Percentiles rank a stretch among this genome's conserved stretches.
phyloP scores from a whole-genome alignment of 306 rosid genomes.

The Quercus rubra region DNA sequence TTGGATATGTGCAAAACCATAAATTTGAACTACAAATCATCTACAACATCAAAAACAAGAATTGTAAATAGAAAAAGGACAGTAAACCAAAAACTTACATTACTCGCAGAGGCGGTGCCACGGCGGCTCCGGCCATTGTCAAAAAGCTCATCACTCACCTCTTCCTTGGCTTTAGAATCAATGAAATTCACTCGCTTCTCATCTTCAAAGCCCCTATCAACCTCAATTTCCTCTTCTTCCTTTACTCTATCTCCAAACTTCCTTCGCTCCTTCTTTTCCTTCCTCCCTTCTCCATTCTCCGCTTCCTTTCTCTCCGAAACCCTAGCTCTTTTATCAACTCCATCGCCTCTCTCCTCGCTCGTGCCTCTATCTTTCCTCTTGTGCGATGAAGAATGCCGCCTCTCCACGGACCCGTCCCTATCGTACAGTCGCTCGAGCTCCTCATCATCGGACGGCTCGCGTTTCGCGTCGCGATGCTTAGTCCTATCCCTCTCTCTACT shows the following conservation, averaged over 20 bases:
- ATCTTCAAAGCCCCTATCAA: constrained; percentile 26
- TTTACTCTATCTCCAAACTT: constrained; percentile 62
- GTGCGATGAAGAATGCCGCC: constrained; percentile 35
- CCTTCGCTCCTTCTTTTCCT: constrained; percentile 50
- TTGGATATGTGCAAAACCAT: neutral
- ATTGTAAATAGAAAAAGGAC: neutral
- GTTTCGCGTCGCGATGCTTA: constrained; percentile 31
- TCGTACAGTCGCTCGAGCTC: constrained; percentile 20
- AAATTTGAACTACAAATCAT: no score
- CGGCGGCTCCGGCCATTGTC: constrained; percentile 31
- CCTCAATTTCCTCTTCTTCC: constrained; percentile 22
- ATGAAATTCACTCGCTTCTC: constrained; percentile 17
- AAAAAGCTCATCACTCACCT: constrained; percentile 23
- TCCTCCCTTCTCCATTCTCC: constrained; percentile 31
- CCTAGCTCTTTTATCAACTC: constrained; percentile 62
- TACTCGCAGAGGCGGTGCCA: constrained; percentile 32
- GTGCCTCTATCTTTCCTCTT: constrained; percentile 84
- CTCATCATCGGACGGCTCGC: constrained; percentile 23
- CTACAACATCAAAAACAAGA: no score
- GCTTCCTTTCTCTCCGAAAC: constrained; percentile 45
- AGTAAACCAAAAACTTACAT: constrained; percentile 39
- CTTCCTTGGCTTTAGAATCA: constrained; percentile 27
- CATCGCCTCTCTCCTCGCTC: constrained; percentile 43
- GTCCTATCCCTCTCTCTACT: constrained; percentile 44
- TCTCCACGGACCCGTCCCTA: constrained; percentile 41